Evolutionary conservation across 768 basidiomycete genomes (phyloP).

Genomic region (Porpolomopsis calyptriformis): DNA sequence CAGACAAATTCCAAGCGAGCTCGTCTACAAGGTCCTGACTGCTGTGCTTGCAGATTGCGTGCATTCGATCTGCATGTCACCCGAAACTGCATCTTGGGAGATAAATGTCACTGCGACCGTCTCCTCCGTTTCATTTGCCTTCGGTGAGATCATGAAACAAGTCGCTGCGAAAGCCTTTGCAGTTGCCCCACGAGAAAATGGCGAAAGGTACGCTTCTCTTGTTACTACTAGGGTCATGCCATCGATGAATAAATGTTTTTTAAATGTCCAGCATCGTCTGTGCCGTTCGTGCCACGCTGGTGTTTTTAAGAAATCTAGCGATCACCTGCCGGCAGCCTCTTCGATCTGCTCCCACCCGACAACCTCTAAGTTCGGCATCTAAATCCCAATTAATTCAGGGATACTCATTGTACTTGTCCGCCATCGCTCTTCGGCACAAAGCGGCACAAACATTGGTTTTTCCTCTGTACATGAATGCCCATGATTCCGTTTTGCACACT

Average conservation of each 20-base stretch:
- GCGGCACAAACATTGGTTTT: background rate
- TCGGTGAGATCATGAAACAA: slow-evolving; percentile 25
- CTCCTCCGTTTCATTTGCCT: slow-evolving; percentile 23
- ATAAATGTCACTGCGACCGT: slow-evolving; percentile 22
- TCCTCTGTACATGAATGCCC: background rate
- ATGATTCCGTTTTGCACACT: background rate
- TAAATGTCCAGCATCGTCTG: background rate
- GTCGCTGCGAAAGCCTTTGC: slow-evolving; percentile 26
- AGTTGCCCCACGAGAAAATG: slow-evolving; percentile 7
- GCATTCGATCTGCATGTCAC: slow-evolving; percentile 24
- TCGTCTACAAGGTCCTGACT: slow-evolving; percentile 26
- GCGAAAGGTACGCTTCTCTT: background rate
- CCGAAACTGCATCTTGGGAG: slow-evolving; percentile 24
- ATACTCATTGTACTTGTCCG: background rate
- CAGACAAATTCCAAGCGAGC: slow-evolving; percentile 31
- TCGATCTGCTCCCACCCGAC: background rate
- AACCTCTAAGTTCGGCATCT: background rate
- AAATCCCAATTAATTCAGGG: background rate
- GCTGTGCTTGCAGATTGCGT: slow-evolving; percentile 22
- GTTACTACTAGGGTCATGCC: background rate
- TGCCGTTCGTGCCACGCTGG: background rate
- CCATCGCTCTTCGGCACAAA: background rate
- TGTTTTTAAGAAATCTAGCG: background rate
- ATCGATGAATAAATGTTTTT: no score
- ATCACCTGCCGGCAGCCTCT: background rate